phyloP scores from a whole-genome alignment of 106 monocot genomes.

The Platanthera zijinensis region DNA sequence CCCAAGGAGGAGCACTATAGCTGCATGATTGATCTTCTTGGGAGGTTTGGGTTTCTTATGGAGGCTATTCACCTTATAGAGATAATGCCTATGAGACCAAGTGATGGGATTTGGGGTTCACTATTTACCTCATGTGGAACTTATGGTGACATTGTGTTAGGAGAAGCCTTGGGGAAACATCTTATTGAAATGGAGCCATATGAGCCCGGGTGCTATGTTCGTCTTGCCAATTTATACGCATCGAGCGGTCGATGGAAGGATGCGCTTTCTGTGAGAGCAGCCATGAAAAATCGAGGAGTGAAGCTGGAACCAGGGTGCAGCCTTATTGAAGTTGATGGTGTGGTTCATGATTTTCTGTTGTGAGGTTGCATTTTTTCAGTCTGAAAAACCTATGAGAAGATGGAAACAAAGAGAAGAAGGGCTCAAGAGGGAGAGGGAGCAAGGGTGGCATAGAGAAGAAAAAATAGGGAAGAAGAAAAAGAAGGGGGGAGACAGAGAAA shows the following conservation, averaged over 20 bases:
- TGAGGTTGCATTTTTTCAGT: neutral
- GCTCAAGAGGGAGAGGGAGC: too few relatives aligned
- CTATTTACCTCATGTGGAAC: constrained; percentile 15
- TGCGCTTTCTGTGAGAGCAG: constrained; percentile 2
- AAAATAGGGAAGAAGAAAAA: too few relatives aligned
- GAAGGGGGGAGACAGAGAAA: too few relatives aligned
- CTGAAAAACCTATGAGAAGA: too few relatives aligned
- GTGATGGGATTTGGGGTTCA: constrained; percentile 27
- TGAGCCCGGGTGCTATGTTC: constrained; percentile 3
- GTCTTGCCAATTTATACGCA: constrained; percentile 4
- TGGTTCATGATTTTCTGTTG: neutral
- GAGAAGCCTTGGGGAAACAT: constrained; percentile 5
- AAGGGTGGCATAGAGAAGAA: too few relatives aligned
- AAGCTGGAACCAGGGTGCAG: constrained; percentile 11
- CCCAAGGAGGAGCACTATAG: constrained; percentile 53
- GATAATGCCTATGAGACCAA: constrained; percentile 34
- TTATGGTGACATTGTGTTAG: constrained; percentile 9
- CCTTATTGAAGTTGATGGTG: constrained; percentile 10
- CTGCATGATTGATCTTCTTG: constrained; percentile 53
- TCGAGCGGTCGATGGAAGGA: constrained; percentile 4
- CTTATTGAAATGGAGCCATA: constrained; percentile 16
- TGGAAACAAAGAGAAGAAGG: too few relatives aligned
- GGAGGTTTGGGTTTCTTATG: constrained; percentile 32
- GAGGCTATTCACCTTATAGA: constrained; percentile 31
- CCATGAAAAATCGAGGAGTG: constrained; percentile 13